These are phyloP conservation scores for Gossypium turneri DNA, from an alignment of 345 rosid species.

Conservation along the genomic window DNA sequence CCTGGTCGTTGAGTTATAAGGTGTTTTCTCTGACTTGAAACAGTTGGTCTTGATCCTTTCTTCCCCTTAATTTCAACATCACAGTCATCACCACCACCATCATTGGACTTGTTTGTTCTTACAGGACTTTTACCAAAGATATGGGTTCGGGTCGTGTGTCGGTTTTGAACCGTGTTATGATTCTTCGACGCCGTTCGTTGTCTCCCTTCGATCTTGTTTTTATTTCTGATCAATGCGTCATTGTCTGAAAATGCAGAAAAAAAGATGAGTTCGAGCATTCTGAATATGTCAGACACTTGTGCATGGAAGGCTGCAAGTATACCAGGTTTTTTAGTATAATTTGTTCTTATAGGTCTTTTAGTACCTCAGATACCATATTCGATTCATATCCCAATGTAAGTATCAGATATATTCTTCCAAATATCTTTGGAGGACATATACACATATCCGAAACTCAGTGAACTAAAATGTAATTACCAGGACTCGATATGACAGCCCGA, in stretches of 20 bases:
- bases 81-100: slow-evolving; percentile 10
- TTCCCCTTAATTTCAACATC: slow-evolving; percentile 22
- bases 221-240: slow-evolving; percentile 48
- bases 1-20: slow-evolving; percentile 17
- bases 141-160: slow-evolving; percentile 23
- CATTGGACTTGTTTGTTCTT: slow-evolving; percentile 23
- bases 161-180: slow-evolving; percentile 22
- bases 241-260: slow-evolving; percentile 32
- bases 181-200: slow-evolving; percentile 28
- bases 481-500: slow-evolving; percentile 70
- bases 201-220: slow-evolving; percentile 27
- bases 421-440: too few relatives aligned
- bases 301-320: too few relatives aligned
- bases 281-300: too few relatives aligned
- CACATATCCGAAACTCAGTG: too few relatives aligned
- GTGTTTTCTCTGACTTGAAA: slow-evolving; percentile 25
- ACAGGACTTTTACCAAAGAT: slow-evolving; percentile 12
- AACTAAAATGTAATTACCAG: slow-evolving; percentile 31
- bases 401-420: too few relatives aligned
- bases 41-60: slow-evolving; percentile 20
- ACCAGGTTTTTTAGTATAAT: too few relatives aligned
- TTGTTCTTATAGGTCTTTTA: too few relatives aligned
- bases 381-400: too few relatives aligned
- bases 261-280: neutral
- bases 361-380: too few relatives aligned